Evolutionary conservation across 129 eudicot species (phyloP).

Genomic region (Saussurea involucrata): DNA sequence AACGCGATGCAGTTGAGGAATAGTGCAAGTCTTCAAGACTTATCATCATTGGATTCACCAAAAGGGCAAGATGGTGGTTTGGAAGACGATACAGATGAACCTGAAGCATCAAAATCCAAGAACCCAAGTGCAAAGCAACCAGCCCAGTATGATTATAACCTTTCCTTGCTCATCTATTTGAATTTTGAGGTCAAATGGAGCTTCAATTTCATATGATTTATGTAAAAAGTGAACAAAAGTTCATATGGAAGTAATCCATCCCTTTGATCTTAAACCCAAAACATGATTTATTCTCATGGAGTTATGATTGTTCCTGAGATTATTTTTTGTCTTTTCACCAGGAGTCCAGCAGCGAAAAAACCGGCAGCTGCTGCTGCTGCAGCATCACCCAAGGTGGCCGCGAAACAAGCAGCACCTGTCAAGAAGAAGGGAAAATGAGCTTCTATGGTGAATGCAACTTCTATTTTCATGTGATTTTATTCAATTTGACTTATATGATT

Average conservation of each 20-base stretch:
- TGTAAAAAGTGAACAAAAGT: not conserved
- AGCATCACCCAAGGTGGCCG: constrained; percentile 16
- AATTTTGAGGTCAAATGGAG: not conserved
- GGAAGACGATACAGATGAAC: not conserved
- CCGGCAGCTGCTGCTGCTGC: constrained; percentile 7
- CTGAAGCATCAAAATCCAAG: not conserved
- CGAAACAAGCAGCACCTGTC: not conserved
- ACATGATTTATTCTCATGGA: not conserved
- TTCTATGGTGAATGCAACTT: not conserved
- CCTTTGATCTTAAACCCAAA: not conserved
- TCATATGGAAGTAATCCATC: not conserved
- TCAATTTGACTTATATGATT: not conserved
- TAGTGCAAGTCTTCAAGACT: not conserved
- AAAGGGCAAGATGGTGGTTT: not conserved
- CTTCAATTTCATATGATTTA: not conserved
- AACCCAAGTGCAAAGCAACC: constrained; percentile 18
- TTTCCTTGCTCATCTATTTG: not conserved
- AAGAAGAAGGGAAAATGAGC: constrained; percentile 18
- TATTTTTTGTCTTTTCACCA: not conserved
- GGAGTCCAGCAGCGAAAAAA: constrained; percentile 20
- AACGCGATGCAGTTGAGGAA: constrained; percentile 4
- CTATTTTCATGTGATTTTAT: not conserved
- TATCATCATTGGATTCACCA: constrained; percentile 14
- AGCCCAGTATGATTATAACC: constrained; percentile 23
- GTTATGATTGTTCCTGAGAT: not conserved